Percentiles rank a stretch among this genome's conserved stretches.
phyloP scores from a whole-genome alignment of 345 rosid genomes.

The Anacardium occidentale region DNA sequence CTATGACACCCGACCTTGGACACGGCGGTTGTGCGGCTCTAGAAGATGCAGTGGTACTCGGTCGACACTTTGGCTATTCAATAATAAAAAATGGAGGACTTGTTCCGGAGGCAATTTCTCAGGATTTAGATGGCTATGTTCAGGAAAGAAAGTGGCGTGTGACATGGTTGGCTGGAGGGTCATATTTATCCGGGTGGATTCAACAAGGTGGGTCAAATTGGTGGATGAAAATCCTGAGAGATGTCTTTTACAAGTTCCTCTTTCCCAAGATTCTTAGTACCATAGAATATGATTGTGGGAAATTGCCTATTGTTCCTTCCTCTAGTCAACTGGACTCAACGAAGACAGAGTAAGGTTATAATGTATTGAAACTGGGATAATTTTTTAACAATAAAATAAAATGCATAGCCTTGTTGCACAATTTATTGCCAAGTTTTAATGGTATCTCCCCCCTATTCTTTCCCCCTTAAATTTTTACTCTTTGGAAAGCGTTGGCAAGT shows the following conservation, averaged over 20 bases:
- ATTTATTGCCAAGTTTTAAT: too few species aligned
- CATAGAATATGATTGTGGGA: slow-evolving; percentile 33
- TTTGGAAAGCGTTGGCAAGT: too few species aligned
- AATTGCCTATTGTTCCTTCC: slow-evolving; percentile 14
- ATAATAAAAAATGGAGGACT: slow-evolving; percentile 1
- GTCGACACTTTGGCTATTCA: slow-evolving; percentile 32
- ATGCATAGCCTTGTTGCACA: too few species aligned
- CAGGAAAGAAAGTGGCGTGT: slow-evolving; percentile 40
- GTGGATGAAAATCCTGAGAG: slow-evolving; percentile 26
- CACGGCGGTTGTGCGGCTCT: slow-evolving; percentile 45
- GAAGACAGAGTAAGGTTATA: slow-evolving; percentile 1
- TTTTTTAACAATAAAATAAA: too few species aligned
- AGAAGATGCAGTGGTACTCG: slow-evolving; percentile 45
- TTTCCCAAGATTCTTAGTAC: neutral
- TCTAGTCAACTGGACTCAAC: neutral
- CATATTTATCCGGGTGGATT: slow-evolving; percentile 40
- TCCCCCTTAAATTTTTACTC: too few species aligned
- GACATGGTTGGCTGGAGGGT: slow-evolving; percentile 20
- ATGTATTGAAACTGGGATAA: too few species aligned
- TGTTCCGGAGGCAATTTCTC: neutral
- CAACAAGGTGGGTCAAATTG: slow-evolving; percentile 34
- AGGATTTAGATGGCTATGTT: slow-evolving; percentile 21
- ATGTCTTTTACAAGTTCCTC: slow-evolving; percentile 22
- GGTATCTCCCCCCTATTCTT: too few species aligned
- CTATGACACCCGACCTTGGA: slow-evolving; percentile 49